Evolutionary conservation across 768 basidiomycete genomes (phyloP).

Genomic region (Phanerodontia chrysosporium): DNA sequence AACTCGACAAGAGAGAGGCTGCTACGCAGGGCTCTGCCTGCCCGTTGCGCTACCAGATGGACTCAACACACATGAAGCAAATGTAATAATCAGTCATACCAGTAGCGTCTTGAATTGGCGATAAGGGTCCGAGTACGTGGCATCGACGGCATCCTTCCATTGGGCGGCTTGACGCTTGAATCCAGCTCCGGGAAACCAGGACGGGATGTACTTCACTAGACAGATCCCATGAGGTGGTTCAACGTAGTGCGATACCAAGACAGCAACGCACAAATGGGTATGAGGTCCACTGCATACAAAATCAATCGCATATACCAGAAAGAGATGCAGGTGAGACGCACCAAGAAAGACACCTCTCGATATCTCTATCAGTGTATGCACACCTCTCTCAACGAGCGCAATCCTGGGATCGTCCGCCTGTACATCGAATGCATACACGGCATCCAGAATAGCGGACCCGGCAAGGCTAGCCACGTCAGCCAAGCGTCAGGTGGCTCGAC

Average conservation of each 20-base stretch:
- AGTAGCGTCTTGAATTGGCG: not conserved
- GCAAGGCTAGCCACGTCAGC: not conserved
- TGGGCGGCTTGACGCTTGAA: conserved; percentile 12
- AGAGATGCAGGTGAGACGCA: not conserved
- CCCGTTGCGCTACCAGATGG: not conserved
- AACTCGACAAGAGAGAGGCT: not conserved
- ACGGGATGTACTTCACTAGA: conserved; percentile 15
- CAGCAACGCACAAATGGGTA: not conserved
- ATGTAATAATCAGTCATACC: not conserved
- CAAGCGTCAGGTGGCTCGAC: not conserved
- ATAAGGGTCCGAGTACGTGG: not conserved
- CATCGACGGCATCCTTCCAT: not conserved
- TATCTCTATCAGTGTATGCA: not conserved
- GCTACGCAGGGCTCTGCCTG: not conserved
- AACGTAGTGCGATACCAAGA: not conserved
- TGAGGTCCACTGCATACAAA: not conserved
- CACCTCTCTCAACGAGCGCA: not conserved
- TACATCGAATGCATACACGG: conserved; percentile 4
- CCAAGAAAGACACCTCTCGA: not conserved
- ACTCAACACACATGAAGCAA: not conserved
- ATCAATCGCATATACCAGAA: too few relatives aligned
- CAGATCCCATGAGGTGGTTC: not conserved
- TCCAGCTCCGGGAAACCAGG: conserved; percentile 21
- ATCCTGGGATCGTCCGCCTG: conserved; percentile 2
- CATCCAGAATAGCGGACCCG: conserved; percentile 3